A percentile compares a stretch with the other conserved stretches of the same genome.
Conservation (phyloP, 768 basidiomycete species). For the Naganishia antarctica region DNA sequence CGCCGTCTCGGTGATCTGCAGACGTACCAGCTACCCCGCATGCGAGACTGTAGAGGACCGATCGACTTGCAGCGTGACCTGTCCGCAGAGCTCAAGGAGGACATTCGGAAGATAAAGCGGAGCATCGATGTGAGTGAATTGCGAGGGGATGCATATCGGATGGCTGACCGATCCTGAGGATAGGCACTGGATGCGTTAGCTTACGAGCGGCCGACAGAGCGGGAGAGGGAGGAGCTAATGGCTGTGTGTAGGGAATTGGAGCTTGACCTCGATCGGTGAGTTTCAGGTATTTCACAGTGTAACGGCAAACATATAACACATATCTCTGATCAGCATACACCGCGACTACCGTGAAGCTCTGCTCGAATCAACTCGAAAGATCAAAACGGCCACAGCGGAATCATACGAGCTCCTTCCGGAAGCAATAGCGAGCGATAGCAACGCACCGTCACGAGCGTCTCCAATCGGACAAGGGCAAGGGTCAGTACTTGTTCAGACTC, state of each 20-base stretch:
- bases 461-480: neutral
- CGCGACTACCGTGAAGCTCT: conserved; percentile 65
- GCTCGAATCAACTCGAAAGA: conserved; percentile 60
- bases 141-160: no score
- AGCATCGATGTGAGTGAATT: conserved; percentile 61
- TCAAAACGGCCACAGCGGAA: conserved; percentile 56
- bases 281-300: neutral
- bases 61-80: conserved; percentile 66
- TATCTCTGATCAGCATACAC: conserved; percentile 54
- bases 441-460: neutral
- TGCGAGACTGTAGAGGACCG: conserved; percentile 66
- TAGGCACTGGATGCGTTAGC: conserved; percentile 63
- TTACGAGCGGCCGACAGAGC: conserved; percentile 62
- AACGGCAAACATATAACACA: neutral
- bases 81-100: conserved; percentile 70
- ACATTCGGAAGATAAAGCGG: conserved; percentile 60
- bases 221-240: conserved; percentile 53
- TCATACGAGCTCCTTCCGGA: conserved; percentile 67
- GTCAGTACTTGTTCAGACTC: neutral
- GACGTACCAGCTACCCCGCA: conserved; percentile 68
- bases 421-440: conserved; percentile 46
- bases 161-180: neutral
- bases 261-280: conserved; percentile 7
- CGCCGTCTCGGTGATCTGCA: conserved; percentile 62
- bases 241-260: neutral